Base-by-base conservation (phyloP, 148 eudicot species). In the Rhododendron kiyosumense region DNA sequence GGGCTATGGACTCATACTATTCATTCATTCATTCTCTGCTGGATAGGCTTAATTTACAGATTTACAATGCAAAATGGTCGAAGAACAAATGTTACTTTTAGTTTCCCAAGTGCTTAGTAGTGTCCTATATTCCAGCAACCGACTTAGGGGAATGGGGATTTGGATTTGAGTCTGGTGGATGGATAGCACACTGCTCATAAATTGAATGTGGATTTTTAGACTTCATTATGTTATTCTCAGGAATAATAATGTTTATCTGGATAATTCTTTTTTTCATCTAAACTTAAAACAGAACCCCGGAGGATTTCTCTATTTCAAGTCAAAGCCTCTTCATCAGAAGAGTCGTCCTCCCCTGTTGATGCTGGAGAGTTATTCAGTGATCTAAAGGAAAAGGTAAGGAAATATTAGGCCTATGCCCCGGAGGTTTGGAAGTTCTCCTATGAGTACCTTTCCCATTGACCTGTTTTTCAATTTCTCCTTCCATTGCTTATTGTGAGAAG, bases 381-480 rank as follows among this genome's bases (percentile, higher is more conserved):
- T 89, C 92, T 97, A 22, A 95, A 97, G 91, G 95, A 91, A 93
- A 97, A 97, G 94, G 99, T 94, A 82, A 87, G 82, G 75, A 85
- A 74, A 80, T 34, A 73, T 54, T 79, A 28, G 14, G 22, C 20
- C 43, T 11, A 78, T 24, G 24, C 59, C 81, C 15, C 12, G 5
- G 34, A 24, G 24, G 10, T 52, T 85, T 84, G 28, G 85, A 78
- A 46, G 43, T 46, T 82, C 49, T 18, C 36, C 41, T 84, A 51
- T 51, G 32, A 26, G 12, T 84, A 73, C 54, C 52, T 54, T 24
- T 54, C 14, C 20, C 43, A 13, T 22, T 74, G 54, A 36, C 52
- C 38, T 13, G 49, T 38, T 54, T 36, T 51, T 77, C 34, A 51
- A 24, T 73, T 41, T 49, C 49, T 84, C 49, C 26, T 84, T 20